A percentile compares a stretch with the other conserved stretches of the same genome.
These are phyloP conservation scores for Nitzschia sp. DNA, from an alignment of 108 stramenopile species.

Conservation along the genomic window DNA sequence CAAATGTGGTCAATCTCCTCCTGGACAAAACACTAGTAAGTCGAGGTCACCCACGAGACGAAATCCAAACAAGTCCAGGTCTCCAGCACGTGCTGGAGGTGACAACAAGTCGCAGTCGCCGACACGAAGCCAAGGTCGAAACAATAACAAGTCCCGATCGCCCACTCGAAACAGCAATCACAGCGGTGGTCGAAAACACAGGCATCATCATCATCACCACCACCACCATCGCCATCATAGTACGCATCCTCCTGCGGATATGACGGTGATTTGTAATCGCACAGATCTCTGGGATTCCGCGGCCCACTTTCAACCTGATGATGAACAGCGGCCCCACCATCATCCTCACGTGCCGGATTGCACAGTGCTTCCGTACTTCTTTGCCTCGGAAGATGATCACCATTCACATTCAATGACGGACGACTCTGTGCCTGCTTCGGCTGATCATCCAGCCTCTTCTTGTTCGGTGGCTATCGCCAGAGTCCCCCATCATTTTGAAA, in stretches of 20 bases:
- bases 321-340: constrained; percentile 15
- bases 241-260: constrained; percentile 28
- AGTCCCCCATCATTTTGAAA: constrained; percentile 36
- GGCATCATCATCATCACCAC: constrained; percentile 11
- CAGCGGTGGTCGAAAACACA: constrained; percentile 5
- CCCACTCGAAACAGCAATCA: constrained; percentile 12
- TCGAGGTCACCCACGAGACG: not conserved
- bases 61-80: constrained; percentile 36
- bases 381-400: not conserved
- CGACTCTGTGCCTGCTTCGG: not conserved
- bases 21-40: not conserved
- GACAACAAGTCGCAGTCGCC: constrained; percentile 17
- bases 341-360: constrained; percentile 11
- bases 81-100: constrained; percentile 14
- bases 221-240: constrained; percentile 7
- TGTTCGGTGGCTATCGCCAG: constrained; percentile 28
- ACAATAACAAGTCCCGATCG: constrained; percentile 26
- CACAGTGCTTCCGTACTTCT: constrained; percentile 32
- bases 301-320: constrained; percentile 40
- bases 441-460: not conserved
- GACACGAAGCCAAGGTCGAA: not conserved
- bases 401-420: too few relatives aligned
- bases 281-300: constrained; percentile 54
- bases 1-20: not conserved
- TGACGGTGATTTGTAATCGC: constrained; percentile 60